Evolutionary conservation across 805 yeast genomes (phyloP).

Genomic region (Monosporozyma yasuniensis): DNA sequence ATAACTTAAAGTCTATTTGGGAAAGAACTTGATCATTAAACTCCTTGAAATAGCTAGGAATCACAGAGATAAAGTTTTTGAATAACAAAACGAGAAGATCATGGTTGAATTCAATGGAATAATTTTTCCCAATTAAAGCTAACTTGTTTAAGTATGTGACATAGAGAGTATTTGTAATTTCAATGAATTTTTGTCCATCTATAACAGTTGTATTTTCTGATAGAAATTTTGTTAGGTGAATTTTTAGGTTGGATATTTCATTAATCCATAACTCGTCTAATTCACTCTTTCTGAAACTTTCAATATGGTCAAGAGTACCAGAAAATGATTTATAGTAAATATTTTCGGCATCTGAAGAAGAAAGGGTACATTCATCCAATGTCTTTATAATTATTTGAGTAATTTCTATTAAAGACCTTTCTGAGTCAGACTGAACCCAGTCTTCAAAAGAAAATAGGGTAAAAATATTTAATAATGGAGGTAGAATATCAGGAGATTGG

Average conservation of each 20-base stretch:
- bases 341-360: slow-evolving; percentile 2
- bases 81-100: slow-evolving; percentile 14
- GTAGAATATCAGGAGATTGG: slow-evolving; percentile 15
- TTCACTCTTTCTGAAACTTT: slow-evolving; percentile 14
- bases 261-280: slow-evolving; percentile 22
- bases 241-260: slow-evolving; percentile 14
- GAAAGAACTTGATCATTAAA: slow-evolving; percentile 9
- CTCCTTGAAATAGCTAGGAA: slow-evolving; percentile 9
- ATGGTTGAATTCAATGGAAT: slow-evolving; percentile 18
- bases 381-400: slow-evolving; percentile 14
- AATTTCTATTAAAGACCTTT: slow-evolving; percentile 15
- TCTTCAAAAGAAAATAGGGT: slow-evolving; percentile 23
- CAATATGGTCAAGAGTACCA: slow-evolving; percentile 14
- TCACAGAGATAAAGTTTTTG: slow-evolving; percentile 9
- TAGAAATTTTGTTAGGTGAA: slow-evolving; percentile 20
- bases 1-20: slow-evolving; percentile 20
- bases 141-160: slow-evolving; percentile 24
- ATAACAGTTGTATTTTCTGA: slow-evolving; percentile 9
- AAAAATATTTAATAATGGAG: slow-evolving; percentile 19
- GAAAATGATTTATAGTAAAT: slow-evolving; percentile 12
- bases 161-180: slow-evolving; percentile 10
- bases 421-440: slow-evolving; percentile 24
- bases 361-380: slow-evolving; percentile 15
- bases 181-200: slow-evolving; percentile 3
- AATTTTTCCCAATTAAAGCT: slow-evolving; percentile 20